These are phyloP conservation scores for Ampelocalamus luodianensis DNA, from an alignment of 176 grass and related monocot genomes.

Conservation along the genomic window DNA sequence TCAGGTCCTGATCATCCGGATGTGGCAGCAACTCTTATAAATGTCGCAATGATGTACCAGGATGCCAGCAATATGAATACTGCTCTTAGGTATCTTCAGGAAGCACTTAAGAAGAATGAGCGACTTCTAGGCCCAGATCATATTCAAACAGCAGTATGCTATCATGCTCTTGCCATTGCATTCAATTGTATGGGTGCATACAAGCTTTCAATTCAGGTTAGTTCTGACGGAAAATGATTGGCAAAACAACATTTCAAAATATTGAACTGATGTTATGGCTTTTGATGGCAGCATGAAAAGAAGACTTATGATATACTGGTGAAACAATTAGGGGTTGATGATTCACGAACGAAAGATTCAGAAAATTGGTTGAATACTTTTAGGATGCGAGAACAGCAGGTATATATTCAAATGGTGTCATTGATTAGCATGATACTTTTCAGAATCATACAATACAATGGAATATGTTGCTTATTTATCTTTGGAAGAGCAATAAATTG, in stretches of 20 bases:
- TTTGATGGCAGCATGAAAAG: constrained; percentile 82
- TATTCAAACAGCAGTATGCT: constrained; percentile 97
- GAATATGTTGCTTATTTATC: background rate
- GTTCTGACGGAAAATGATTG: constrained; percentile 5
- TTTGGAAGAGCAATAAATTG: background rate
- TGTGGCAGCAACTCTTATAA: constrained; percentile 88
- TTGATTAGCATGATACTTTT: background rate
- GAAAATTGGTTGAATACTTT: constrained; percentile 96
- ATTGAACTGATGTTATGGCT: constrained; percentile 4
- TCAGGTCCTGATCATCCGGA: constrained; percentile 92
- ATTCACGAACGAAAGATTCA: constrained; percentile 87
- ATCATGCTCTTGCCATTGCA: constrained; percentile 96
- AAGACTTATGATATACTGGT: constrained; percentile 87
- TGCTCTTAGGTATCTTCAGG: constrained; percentile 89
- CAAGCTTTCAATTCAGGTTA: constrained; percentile 96
- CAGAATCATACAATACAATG: background rate
- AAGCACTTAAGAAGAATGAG: constrained; percentile 89
- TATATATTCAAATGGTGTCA: constrained; percentile 40
- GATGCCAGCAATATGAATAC: constrained; percentile 87
- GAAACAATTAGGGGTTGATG: constrained; percentile 84
- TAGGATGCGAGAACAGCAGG: constrained; percentile 77
- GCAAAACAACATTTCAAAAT: constrained; percentile 2
- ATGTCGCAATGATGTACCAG: constrained; percentile 99
- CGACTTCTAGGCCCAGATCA: constrained; percentile 84
- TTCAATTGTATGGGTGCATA: constrained; percentile 89